Evolutionary conservation across 2,329 filamentous ascomycete genomes (phyloP).

Genomic region (Gaeumannomyces tritici): DNA sequence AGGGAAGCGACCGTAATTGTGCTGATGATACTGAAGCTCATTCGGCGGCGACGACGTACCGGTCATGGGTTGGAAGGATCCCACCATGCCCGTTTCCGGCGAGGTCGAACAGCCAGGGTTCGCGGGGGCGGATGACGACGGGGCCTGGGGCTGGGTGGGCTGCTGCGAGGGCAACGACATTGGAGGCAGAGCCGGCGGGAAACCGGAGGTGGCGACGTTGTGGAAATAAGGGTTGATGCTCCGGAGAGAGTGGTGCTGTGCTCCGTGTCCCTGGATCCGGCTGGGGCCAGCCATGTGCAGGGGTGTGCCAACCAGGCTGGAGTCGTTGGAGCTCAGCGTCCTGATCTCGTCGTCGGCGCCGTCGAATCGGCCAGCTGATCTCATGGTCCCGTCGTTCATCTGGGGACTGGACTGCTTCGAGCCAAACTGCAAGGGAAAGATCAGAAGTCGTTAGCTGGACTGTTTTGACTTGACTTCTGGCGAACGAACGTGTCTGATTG

Average conservation of each 20-base stretch:
- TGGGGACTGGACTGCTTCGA: constrained; percentile 46
- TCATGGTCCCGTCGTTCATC: constrained; percentile 37
- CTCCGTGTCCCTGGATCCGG: constrained; percentile 22
- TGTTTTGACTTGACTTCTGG: constrained; percentile 8
- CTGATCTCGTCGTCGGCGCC: constrained; percentile 26
- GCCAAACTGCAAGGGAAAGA: constrained; percentile 40
- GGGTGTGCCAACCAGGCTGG: constrained; percentile 28
- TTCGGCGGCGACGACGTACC: constrained; percentile 32
- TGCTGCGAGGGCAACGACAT: neutral
- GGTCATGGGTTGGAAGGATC: constrained; percentile 33
- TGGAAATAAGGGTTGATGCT: constrained; percentile 25
- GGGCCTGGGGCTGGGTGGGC: neutral
- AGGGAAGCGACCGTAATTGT: constrained; percentile 35
- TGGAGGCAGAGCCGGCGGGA: neutral
- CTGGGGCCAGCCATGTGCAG: constrained; percentile 16
- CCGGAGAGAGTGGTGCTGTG: constrained; percentile 33
- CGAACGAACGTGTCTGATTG: constrained; percentile 8
- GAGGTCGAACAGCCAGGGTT: constrained; percentile 28
- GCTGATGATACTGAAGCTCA: constrained; percentile 28
- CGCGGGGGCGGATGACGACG: neutral
- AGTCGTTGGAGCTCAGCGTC: constrained; percentile 22
- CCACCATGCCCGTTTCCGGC: constrained; percentile 29
- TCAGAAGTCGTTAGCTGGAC: constrained; percentile 24
- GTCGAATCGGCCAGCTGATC: constrained; percentile 29
- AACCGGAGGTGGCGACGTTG: constrained; percentile 19